Base-by-base conservation (phyloP, 1,284 basidiomycete species). In the Rugiboletus extremiorientalis region DNA sequence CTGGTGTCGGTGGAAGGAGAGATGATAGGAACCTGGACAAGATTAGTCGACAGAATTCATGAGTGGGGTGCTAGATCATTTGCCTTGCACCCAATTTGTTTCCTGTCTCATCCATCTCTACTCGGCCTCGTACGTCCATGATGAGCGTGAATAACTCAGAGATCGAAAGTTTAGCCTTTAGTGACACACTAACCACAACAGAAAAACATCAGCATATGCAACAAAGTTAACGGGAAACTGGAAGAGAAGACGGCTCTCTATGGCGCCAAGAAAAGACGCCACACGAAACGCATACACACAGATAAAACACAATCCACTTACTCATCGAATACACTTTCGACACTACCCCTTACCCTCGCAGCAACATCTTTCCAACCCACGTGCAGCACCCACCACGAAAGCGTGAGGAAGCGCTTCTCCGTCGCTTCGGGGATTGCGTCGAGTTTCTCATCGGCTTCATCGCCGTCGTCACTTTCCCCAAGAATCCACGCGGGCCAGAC, bases 321-420 rank as follows among this genome's bases (percentile, higher is more conserved):
- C 92, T 83, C 83, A 57, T 89, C 85, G 60, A 96, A 89, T 0
- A 89, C 88, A 52, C 88, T 88, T 66, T 93, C 88, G 1, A 94
- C 91, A 1, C 85, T 89, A 43, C 80, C 75, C 60, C 85, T 74
- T 2, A 94, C 89, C 25, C 89, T 76, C 61, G 88, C 85, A 2
- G 85, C 85, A 1, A 96, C 80, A 54, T 89, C 85, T 64, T 89
- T 88, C 92, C 94, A 96, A 0, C 94, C 94, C 6, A 91, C 86
- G 65, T 96, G 89, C 54, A 96, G 69, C 47, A 96, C 80, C 92
- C 93, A 96, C 91, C 93, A 96, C 50, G 86, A 91, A 60, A 95
- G 83, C 0, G 91, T 94, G 55, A 96, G 77, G 67, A 87, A 96
- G 66, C 87, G 87, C 60, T 83, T 77, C 72, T 95, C 91, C 2